Evolutionary conservation across 2,329 filamentous ascomycete species (phyloP), one percentile per base, ranked within the genome.

Genomic region (Blastomyces gilchristii): DNA sequence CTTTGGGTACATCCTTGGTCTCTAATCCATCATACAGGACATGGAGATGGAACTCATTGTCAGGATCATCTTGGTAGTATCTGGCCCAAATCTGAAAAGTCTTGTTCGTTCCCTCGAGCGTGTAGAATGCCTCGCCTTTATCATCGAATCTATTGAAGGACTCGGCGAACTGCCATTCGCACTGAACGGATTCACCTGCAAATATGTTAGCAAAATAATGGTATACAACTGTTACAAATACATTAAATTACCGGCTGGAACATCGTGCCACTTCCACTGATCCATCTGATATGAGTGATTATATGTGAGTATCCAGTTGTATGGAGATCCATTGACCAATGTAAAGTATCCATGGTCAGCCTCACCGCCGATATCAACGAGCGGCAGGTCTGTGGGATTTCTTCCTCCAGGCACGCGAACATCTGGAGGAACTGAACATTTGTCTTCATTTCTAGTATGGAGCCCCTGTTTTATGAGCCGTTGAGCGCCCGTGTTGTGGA

Each of bases 301-400:
- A 31, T 68, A 63, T 41, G 62, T 69, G 58, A 73, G 62, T 14
- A 64, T 70, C 74, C 73, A 77, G 58, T 73, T 71, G 50, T 74
- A 73, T 2, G 75, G 74, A n/a, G 73, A 76, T 25, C 74, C 75
- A 68, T 78, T 78, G 58, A 78, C 68, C 31, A 77, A 62, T 14
- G 74, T 74, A 54, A 78, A 67, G 39, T 67, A 72, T 62, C 75
- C 74, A 39, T 34, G 47, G 31, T 59, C 31, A 5, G 45, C 12
- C 1, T 53, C 11, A 41, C 45, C 49, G 6, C 45, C 50, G 16
- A 37, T 37, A 34, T 41, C 49, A 22, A 53, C 4, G 18, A 53
- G 3, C 3, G 37, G 11, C 9, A 61, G 11, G 18, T 61, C 47
- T 16, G 45, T 31, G 7, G 58, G 58, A 39, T 61, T 25, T 22